phyloP scores from a whole-genome alignment of 2,329 filamentous ascomycete genomes.

The Pseudonectria buxi region DNA sequence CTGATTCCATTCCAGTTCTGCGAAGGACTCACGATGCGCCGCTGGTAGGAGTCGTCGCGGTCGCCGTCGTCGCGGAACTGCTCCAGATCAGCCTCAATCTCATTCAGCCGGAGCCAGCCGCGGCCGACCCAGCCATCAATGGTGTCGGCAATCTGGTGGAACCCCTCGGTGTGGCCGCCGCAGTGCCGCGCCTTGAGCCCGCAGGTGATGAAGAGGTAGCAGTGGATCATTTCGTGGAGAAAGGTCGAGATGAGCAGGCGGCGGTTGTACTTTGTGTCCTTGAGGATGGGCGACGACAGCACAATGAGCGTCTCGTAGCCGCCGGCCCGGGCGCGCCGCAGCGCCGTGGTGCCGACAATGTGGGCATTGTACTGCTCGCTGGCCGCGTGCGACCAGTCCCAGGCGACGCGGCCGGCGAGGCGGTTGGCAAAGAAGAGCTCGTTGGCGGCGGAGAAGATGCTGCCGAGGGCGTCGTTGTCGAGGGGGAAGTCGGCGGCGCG shows the following conservation, averaged over 20 bases:
- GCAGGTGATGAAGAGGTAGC: conserved; percentile 57
- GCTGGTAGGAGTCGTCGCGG: conserved; percentile 10
- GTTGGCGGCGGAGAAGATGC: conserved; percentile 55
- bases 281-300: conserved; percentile 53
- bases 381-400: conserved; percentile 53
- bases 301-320: conserved; percentile 59
- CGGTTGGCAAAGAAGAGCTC: conserved; percentile 55
- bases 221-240: conserved; percentile 60
- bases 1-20: conserved; percentile 12
- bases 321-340: conserved; percentile 39
- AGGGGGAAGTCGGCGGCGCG: conserved; percentile 42
- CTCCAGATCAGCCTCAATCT: conserved; percentile 56
- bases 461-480: conserved; percentile 49
- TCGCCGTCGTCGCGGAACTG: conserved; percentile 37
- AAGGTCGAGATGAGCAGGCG: conserved; percentile 58
- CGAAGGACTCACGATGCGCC: conserved; percentile 8
- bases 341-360: conserved; percentile 57
- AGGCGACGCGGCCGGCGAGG: conserved; percentile 50
- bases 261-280: conserved; percentile 48
- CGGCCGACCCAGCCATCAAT: conserved; percentile 56
- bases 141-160: conserved; percentile 50
- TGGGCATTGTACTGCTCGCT: conserved; percentile 44
- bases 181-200: conserved; percentile 48
- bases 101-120: conserved; percentile 46
- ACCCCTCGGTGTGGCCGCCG: conserved; percentile 56